Evolutionary conservation across 75 land plant genomes (phyloP).

Genomic region (Pseudotsuga menziesii): DNA sequence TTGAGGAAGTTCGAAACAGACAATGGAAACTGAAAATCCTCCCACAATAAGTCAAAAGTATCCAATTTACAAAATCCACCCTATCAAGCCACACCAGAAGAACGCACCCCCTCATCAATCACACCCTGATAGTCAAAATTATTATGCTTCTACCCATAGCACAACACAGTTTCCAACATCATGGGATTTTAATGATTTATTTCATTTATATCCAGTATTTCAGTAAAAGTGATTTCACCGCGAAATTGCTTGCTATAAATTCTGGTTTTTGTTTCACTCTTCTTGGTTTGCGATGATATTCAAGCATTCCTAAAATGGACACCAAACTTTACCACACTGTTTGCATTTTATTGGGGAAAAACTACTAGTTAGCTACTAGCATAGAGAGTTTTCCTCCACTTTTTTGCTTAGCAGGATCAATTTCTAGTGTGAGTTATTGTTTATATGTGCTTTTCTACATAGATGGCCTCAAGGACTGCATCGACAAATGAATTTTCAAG

Average conservation of each 20-base stretch:
- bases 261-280: not conserved
- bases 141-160: not conserved
- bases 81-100: conserved; percentile 12
- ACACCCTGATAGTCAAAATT: conserved; percentile 23
- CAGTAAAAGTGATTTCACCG: not conserved
- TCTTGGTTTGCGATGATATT: not conserved
- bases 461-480: too few relatives aligned
- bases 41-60: conserved; percentile 46
- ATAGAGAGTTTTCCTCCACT: not conserved
- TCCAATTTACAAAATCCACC: conserved; percentile 48
- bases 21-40: conserved; percentile 40
- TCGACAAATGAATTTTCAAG: too few relatives aligned
- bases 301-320: conserved; percentile 9
- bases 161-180: too few relatives aligned
- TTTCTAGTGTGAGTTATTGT: too few relatives aligned
- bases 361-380: not conserved
- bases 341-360: conserved; percentile 6
- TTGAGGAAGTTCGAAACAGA: conserved; percentile 44
- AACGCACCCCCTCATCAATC: conserved; percentile 14
- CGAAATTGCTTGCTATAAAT: not conserved
- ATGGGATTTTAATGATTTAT: not conserved
- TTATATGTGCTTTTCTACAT: too few relatives aligned
- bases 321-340: not conserved
- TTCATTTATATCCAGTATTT: not conserved
- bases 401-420: not conserved